Conservation (phyloP, 805 yeast genomes). For the Monosporozyma siamensis region DNA sequence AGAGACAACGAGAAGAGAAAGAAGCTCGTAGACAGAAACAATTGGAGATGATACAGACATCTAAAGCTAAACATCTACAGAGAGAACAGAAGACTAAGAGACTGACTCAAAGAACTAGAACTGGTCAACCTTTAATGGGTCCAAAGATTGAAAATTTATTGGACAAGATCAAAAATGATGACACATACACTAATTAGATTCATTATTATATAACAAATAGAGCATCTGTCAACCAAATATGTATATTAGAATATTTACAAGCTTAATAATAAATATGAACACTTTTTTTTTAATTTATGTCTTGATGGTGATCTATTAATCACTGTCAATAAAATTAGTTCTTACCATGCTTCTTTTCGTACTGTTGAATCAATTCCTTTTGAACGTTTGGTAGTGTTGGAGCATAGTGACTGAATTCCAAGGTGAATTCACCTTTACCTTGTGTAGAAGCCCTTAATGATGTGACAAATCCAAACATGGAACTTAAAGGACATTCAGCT, state of each 20-base stretch:
- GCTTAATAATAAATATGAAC: background rate
- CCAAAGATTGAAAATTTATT: constrained; percentile 73
- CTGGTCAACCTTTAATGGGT: constrained; percentile 88
- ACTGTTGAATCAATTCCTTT: constrained; percentile 79
- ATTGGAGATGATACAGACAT: constrained; percentile 28
- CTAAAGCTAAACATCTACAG: constrained; percentile 32
- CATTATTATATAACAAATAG: background rate
- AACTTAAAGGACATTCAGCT: constrained; percentile 94
- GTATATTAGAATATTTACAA: constrained; percentile 3
- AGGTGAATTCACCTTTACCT: constrained; percentile 96
- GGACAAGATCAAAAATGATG: constrained; percentile 60
- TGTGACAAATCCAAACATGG: constrained; percentile 94
- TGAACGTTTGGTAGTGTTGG: constrained; percentile 89
- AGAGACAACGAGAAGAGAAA: constrained; percentile 22
- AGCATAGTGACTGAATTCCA: constrained; percentile 88
- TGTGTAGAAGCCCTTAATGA: constrained; percentile 92
- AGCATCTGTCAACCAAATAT: constrained; percentile 1
- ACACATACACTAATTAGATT: constrained; percentile 21
- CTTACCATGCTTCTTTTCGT: constrained; percentile 46
- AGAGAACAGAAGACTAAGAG: constrained; percentile 38
- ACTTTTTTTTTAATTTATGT: constrained; percentile 2
- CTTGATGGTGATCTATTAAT: background rate
- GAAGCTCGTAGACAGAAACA: constrained; percentile 38
- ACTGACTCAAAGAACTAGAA: constrained; percentile 46
- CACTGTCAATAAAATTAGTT: no score